Conservation (phyloP, 305 asterid species). For the Fraxinus angustifolia region DNA sequence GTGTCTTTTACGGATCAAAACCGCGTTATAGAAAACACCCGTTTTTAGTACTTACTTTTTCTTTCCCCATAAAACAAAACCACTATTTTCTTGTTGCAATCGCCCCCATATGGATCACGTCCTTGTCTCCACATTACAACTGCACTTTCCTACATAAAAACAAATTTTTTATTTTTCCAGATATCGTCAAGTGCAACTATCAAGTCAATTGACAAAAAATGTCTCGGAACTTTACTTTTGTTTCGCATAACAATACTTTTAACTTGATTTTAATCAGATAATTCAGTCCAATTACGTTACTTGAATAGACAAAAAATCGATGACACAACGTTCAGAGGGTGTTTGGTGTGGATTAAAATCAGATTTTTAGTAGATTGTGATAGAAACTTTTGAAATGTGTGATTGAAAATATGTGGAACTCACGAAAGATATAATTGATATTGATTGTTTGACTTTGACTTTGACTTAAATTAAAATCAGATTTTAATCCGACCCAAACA, state of each 20-base stretch:
- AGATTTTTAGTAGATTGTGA: no score
- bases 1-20: neutral
- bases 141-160: neutral
- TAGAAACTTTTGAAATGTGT: no score
- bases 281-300: neutral
- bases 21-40: constrained; percentile 13
- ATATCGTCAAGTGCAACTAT: neutral
- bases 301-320: no score
- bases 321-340: neutral
- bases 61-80: neutral
- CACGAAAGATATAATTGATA: no score
- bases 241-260: neutral
- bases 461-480: no score
- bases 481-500: no score
- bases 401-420: no score
- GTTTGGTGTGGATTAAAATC: no score
- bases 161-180: neutral
- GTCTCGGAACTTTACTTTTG: neutral
- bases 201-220: neutral
- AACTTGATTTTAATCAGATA: no score
- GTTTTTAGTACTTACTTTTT: no score
- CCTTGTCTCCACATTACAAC: constrained; percentile 11
- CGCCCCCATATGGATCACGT: neutral
- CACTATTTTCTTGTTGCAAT: neutral
- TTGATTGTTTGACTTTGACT: no score